Percentiles rank a stretch among this genome's conserved stretches.
phyloP scores from a whole-genome alignment of 352 stramenopile species.

The Globisporangium rhizosaccharum region DNA sequence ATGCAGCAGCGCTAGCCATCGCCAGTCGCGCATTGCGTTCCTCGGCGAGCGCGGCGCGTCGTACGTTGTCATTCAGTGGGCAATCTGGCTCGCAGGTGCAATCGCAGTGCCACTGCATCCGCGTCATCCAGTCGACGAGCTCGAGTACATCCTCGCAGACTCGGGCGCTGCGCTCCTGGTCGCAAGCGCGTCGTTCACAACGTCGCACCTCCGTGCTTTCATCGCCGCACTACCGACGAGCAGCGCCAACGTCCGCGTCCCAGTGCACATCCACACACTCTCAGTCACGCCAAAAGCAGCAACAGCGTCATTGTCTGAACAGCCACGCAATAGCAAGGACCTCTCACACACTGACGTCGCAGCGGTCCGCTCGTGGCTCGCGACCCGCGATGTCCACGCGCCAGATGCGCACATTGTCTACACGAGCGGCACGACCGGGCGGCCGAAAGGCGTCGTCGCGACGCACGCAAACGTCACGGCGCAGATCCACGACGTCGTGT shows the following conservation, averaged over 20 bases:
- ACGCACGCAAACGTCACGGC: slow-evolving; percentile 61
- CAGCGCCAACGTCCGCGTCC: slow-evolving; percentile 12
- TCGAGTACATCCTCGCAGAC: slow-evolving; percentile 72
- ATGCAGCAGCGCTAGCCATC: background rate
- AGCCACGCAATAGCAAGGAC: background rate
- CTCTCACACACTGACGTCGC: slow-evolving; percentile 12
- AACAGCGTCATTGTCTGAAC: background rate
- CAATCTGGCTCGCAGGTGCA: slow-evolving; percentile 62
- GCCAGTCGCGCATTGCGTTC: slow-evolving; percentile 32
- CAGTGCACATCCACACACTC: slow-evolving; percentile 15
- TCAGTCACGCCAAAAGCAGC: background rate
- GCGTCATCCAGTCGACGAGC: slow-evolving; percentile 50
- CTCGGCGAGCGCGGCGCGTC: slow-evolving; percentile 38
- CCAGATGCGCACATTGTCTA: slow-evolving; percentile 63
- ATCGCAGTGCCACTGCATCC: slow-evolving; percentile 64
- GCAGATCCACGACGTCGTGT: slow-evolving; percentile 81
- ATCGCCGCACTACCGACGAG: slow-evolving; percentile 11
- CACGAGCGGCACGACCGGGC: slow-evolving; percentile 80
- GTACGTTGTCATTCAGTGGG: slow-evolving; percentile 71
- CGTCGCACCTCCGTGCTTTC: slow-evolving; percentile 16
- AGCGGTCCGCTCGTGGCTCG: slow-evolving; percentile 31
- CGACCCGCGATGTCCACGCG: slow-evolving; percentile 15
- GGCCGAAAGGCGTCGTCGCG: slow-evolving; percentile 82
- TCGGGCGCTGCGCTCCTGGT: slow-evolving; percentile 40
- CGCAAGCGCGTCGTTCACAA: slow-evolving; percentile 35